Percentiles rank a stretch among this genome's conserved stretches.
phyloP scores from a whole-genome alignment of 2,329 filamentous ascomycete species.

The Coleophoma cylindrospora region DNA sequence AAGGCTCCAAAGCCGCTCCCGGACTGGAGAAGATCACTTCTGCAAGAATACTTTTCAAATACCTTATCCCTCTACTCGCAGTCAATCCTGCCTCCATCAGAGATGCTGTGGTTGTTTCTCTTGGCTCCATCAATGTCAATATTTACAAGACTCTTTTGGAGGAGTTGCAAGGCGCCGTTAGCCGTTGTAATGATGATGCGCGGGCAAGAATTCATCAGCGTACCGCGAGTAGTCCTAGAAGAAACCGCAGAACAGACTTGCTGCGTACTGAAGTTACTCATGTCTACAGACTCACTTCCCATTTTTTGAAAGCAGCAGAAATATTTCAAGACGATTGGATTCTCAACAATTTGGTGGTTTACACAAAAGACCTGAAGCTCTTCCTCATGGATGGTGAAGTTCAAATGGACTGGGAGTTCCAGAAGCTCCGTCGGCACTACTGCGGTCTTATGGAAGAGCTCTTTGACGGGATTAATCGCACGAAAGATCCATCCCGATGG shows the following conservation, averaged over 20 bases:
- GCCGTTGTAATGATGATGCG: constrained; percentile 82
- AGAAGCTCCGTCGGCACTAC: constrained; percentile 86
- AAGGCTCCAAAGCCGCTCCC: constrained; percentile 67
- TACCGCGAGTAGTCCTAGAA: constrained; percentile 73
- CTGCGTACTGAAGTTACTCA: constrained; percentile 92
- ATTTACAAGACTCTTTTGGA: constrained; percentile 89
- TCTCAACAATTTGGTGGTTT: constrained; percentile 79
- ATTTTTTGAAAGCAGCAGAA: constrained; percentile 75
- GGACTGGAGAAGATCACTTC: constrained; percentile 78
- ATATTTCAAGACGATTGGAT: constrained; percentile 88
- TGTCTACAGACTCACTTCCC: constrained; percentile 89
- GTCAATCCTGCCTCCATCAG: constrained; percentile 76
- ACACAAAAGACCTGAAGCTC: constrained; percentile 86
- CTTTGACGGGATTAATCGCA: constrained; percentile 85
- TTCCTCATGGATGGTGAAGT: constrained; percentile 95
- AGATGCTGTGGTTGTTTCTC: constrained; percentile 83
- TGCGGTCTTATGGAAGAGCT: constrained; percentile 91
- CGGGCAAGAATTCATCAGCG: constrained; percentile 82
- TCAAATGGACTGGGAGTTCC: constrained; percentile 91
- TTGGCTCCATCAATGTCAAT: constrained; percentile 92
- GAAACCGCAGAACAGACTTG: constrained; percentile 79
- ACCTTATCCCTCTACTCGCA: constrained; percentile 81
- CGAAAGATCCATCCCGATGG: constrained; percentile 82
- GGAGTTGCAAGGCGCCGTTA: constrained; percentile 81
- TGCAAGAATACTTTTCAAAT: constrained; percentile 83